Evolutionary conservation across 1,139 yeast genomes (phyloP), one percentile per base, ranked within the genome.

Genomic region (Debaryomycetaceae sp.): DNA sequence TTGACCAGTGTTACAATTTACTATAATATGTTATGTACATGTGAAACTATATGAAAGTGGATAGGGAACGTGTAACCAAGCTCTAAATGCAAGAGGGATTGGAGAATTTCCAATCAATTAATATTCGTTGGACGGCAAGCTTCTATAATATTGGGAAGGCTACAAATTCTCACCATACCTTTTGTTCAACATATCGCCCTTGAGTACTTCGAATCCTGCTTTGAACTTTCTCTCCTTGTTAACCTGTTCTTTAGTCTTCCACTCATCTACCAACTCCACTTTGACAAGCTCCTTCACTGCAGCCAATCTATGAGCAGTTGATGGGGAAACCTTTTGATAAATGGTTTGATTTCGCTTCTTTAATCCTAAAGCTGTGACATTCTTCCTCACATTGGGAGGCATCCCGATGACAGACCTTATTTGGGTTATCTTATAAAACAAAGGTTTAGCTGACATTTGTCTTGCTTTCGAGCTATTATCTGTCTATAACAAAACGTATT

Each of bases 231-330:
- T 78, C 38, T 71, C 72, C n/a, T 58, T 59, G 45, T 83, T 72
- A 59, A 83, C 71, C 55, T 85, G 72, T n/a, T 65, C 62, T 41
- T 70, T 75, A 1, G 80, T 63, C 55, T 79, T 65, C 24, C 63
- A 66, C 35, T 73, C 67, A 39, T 83, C 83, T 6, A 86, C 84
- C 38, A 90, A 71, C 55, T 90, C 95, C 30, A 93, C 95, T 46
- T 79, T 79, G n/a, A 93, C 93, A 46, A 93, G 72, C 63, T 93
- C 98, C 65, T 93, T 93, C 45, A 93, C 88, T 48, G 79, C 75
- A 41, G 89, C 81, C 48, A 93, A 76, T 70, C 85, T 84, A 61
- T 96, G 96, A 6, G 98, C 97, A 46, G 86, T 79, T 36, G 85
- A 78, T 20, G 95, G 90, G 23, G 85, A 76, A 8, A 88, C 90